Percentiles rank a stretch among this genome's conserved stretches.
These are phyloP conservation scores for Mycena latifolia DNA, from an alignment of 768 basidiomycete genomes.

Conservation along the genomic window DNA sequence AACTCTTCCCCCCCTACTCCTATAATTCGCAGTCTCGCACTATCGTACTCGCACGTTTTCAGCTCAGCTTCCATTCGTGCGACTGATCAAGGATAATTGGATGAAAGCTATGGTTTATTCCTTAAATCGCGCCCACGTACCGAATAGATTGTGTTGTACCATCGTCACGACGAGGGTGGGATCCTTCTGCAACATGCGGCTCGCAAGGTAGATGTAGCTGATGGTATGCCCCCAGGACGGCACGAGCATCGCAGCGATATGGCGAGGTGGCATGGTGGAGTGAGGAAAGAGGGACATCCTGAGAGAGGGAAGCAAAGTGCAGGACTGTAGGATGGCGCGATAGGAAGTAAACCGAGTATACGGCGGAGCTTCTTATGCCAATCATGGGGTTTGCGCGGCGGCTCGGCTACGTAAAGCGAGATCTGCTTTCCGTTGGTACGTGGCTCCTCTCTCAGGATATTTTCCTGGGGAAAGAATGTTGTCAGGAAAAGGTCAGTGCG, in stretches of 20 bases:
- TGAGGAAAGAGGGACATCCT: too few species aligned
- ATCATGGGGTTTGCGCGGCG: too few species aligned
- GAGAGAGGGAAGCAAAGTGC: too few species aligned
- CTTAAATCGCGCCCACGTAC: not conserved
- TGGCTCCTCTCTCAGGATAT: too few species aligned
- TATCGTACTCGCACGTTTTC: not conserved
- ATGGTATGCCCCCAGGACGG: not conserved
- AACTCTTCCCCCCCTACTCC: not conserved
- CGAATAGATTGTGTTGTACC: not conserved
- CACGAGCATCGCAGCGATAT: conserved; percentile 4
- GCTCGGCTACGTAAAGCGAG: too few species aligned
- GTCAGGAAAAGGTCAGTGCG: too few species aligned
- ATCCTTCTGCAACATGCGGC: conserved; percentile 1
- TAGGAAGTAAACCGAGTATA: too few species aligned
- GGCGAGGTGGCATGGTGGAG: conserved; percentile 7
- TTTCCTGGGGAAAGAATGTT: too few species aligned
- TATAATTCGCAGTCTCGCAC: not conserved
- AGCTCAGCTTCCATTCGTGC: not conserved
- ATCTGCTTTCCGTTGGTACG: too few species aligned
- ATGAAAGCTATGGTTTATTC: not conserved
- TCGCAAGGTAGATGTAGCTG: conserved; percentile 7
- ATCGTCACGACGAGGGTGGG: not conserved
- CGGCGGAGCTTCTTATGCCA: too few species aligned
- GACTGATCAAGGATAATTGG: not conserved
- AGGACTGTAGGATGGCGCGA: too few species aligned